Evolutionary conservation across 1,284 basidiomycete genomes (phyloP).

Genomic region (Pascua guehoae): DNA sequence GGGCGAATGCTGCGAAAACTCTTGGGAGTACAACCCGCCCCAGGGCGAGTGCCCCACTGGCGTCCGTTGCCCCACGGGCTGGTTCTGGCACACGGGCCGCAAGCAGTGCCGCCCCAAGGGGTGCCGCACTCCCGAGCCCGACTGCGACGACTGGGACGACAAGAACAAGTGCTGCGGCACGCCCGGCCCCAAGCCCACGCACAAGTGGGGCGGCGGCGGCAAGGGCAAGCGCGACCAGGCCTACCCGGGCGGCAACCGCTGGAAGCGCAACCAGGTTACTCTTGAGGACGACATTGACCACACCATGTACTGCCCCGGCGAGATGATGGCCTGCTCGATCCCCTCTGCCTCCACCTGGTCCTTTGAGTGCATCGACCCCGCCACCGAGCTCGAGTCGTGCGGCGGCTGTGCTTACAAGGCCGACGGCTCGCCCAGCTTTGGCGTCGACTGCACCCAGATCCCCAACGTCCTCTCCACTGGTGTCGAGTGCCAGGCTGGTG

Average conservation of each 20-base stretch:
- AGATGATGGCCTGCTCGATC: constrained; percentile 38
- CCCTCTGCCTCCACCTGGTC: neutral
- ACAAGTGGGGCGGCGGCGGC: constrained; percentile 2
- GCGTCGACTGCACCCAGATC: constrained; percentile 67
- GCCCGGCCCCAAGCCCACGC: constrained; percentile 5
- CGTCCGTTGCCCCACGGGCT: constrained; percentile 37
- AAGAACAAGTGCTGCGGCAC: constrained; percentile 28
- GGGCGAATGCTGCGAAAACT: constrained; percentile 30
- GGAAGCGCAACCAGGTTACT: constrained; percentile 25
- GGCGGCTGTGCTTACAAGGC: constrained; percentile 58
- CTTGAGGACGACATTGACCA: constrained; percentile 30
- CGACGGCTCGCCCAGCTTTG: constrained; percentile 55
- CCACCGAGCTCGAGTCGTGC: constrained; percentile 54
- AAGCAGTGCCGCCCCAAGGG: constrained; percentile 19
- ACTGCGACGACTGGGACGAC: constrained; percentile 37
- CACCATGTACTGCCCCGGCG: constrained; percentile 37
- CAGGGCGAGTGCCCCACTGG: constrained; percentile 32
- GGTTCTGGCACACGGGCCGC: constrained; percentile 44
- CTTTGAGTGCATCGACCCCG: constrained; percentile 51
- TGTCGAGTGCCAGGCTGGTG: constrained; percentile 62
- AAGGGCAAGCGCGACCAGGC: constrained; percentile 1
- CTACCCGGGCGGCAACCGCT: neutral
- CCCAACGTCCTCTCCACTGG: constrained; percentile 56
- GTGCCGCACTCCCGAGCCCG: constrained; percentile 35
- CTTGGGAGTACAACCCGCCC: constrained; percentile 21